Base-by-base conservation (phyloP, 495 filamentous ascomycete genomes). In the Bryoglossum gracile region DNA sequence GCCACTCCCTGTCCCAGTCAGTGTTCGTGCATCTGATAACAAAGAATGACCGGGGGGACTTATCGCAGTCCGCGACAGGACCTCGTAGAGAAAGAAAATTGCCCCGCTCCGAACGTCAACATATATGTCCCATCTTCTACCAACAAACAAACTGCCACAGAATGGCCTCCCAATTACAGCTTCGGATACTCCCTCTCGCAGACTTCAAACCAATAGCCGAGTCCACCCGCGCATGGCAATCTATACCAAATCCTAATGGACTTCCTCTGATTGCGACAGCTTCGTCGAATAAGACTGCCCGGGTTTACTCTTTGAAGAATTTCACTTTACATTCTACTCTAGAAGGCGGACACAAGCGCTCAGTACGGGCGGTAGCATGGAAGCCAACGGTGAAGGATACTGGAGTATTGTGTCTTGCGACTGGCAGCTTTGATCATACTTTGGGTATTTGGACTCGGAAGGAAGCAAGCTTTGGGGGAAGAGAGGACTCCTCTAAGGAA, bases 181-280 rank as follows among this genome's bases (percentile, higher is more conserved):
- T 53, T 18, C 50, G 19, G 10, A 47, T 53, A 18, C n/a, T 36
- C 3, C 36, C 41, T 10, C 41, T 59, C 2, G 52, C 56, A 16
- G 52, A 55, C 6, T 75, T 87, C 67, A 67, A 69, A 25, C 81
- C 83, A 13, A 78, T 81, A 43, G 74, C 90, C n/a, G 81, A 80
- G 51, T 76, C 87, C 56, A n/a, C n/a, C n/a, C 86, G 92, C 52
- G 79, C 87, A 45, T 98, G 92, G 92, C 75, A 79, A 33, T 83
- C 87, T 34, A 70, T 83, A 30, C 84, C 89, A 0, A 94, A 98
- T 68, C 91, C 91, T 0, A 81, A 78, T 19, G 53, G 50, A 5
- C 81, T 91, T 22, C 92, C 92, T 1, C 71, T 98, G 48, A 70
- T 96, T 54, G 92, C 92, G 40, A 95, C 91, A 48, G 80, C 86